These are phyloP conservation scores for Aspergillus udagawae DNA, from an alignment of 2,329 filamentous ascomycete genomes.

Conservation along the genomic window DNA sequence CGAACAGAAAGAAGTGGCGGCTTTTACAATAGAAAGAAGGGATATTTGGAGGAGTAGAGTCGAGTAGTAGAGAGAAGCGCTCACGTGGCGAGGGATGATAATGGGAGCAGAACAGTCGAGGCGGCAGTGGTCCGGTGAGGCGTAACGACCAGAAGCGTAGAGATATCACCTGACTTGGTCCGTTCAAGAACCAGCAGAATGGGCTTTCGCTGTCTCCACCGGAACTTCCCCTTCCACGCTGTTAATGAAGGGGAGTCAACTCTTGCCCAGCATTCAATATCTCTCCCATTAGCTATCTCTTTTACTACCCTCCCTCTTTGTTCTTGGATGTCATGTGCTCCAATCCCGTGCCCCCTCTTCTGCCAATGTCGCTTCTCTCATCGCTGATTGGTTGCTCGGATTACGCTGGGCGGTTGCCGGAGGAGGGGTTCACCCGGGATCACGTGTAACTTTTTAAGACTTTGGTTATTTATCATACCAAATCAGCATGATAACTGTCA, in stretches of 20 bases:
- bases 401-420: constrained; percentile 13
- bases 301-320: constrained; percentile 13
- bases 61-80: constrained; percentile 26
- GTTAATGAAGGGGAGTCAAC: neutral
- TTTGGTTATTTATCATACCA: neutral
- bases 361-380: constrained; percentile 7
- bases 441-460: constrained; percentile 22
- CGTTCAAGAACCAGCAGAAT: neutral
- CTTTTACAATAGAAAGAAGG: constrained; percentile 25
- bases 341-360: constrained; percentile 36
- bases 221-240: neutral
- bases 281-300: constrained; percentile 10
- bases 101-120: constrained; percentile 19
- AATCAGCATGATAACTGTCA: neutral
- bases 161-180: constrained; percentile 29
- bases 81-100: constrained; percentile 38
- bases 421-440: constrained; percentile 22
- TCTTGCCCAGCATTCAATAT: neutral
- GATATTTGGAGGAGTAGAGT: constrained; percentile 26
- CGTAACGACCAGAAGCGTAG: constrained; percentile 22
- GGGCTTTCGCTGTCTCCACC: neutral
- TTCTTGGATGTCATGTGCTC: constrained; percentile 33
- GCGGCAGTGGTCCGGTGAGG: constrained; percentile 16
- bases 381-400: constrained; percentile 25
- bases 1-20: constrained; percentile 17